A percentile compares a stretch with the other conserved stretches of the same genome.
These are phyloP conservation scores for Pichia nakasei DNA, from an alignment of 805 yeast species.

Conservation along the genomic window DNA sequence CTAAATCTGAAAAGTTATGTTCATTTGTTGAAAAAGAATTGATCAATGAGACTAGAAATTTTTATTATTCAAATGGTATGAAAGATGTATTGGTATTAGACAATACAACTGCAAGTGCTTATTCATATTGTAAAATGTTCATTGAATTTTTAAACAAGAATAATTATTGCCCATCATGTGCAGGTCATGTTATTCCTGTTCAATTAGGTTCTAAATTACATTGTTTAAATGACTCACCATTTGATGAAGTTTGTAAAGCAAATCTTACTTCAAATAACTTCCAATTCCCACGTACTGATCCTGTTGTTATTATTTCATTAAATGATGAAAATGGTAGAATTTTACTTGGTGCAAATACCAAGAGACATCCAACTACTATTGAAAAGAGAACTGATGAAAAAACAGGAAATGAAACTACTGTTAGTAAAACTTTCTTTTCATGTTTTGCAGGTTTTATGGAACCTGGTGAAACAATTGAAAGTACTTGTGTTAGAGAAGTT, in stretches of 20 bases:
- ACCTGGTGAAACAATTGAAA: constrained; percentile 87
- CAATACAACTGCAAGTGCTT: constrained; percentile 50
- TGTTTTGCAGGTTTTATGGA: constrained; percentile 95
- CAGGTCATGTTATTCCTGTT: constrained; percentile 48
- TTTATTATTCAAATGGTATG: neutral
- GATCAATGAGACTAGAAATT: neutral
- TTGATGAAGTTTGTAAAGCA: constrained; percentile 25
- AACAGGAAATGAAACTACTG: constrained; percentile 33
- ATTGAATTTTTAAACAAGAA: constrained; percentile 77
- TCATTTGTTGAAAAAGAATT: constrained; percentile 1
- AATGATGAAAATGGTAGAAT: constrained; percentile 52
- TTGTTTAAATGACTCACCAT: constrained; percentile 34
- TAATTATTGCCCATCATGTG: constrained; percentile 83
- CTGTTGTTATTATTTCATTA: constrained; percentile 77
- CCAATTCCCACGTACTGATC: constrained; percentile 88
- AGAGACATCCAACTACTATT: constrained; percentile 29
- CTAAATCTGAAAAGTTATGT: constrained; percentile 18
- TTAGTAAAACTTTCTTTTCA: constrained; percentile 47
- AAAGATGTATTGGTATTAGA: constrained; percentile 18
- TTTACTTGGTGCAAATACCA: constrained; percentile 62
- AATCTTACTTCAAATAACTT: constrained; percentile 50
- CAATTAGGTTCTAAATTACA: constrained; percentile 58
- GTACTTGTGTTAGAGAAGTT: constrained; percentile 78
- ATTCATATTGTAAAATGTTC: constrained; percentile 76
- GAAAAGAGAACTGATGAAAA: constrained; percentile 43